Evolutionary conservation across 352 stramenopile species (phyloP), one percentile per base, ranked within the genome.

Genomic region (Globisporangium ultimum): DNA sequence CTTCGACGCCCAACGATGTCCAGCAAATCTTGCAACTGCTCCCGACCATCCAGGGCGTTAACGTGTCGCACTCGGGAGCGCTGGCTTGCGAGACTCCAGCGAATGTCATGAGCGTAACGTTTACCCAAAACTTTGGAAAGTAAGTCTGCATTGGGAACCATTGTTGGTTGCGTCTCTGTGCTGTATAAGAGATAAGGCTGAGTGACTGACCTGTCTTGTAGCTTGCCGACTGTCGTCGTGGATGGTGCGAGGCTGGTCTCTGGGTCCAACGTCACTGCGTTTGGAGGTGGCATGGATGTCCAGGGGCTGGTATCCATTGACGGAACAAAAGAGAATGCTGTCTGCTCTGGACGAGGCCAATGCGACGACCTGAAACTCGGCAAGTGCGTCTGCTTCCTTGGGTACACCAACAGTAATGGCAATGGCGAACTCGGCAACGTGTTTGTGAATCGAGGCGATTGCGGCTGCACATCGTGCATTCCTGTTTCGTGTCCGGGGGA

Each of bases 81-180:
- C 75, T 89, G 55, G 77, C 70, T 8, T 93, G 84, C 36, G 76
- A 87, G 50, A 82, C 68, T 0, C 84, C 80, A 2, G 57, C 68
- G 32, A 93, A 91, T 53, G 64, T 80, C 43, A 86, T 84, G 48
- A 74, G 68, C 18, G 55, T 93, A 41, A 90, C 78, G 28, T 93
- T 93, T 59, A 93, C 76, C 1, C 80, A 90, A 55, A 82, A 93
- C 61, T 93, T 91, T 69, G 80, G 75, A 42, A 83, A 84, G 83
- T 90, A 83, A 15, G 80, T 87, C 3, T 4, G 6, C 2, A 34
- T 4, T 36, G 22, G n/a, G 24, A 28, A 28, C 5, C 24, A 5
- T 28, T 28, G 24, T 28, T 34, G 38, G 38, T 17, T 43, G 38
- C 8, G 38, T 28, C 17, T 56, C 40, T 61, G 24, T 61, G 1